phyloP scores from a whole-genome alignment of 768 basidiomycete species.

The Lentinula boryana region DNA sequence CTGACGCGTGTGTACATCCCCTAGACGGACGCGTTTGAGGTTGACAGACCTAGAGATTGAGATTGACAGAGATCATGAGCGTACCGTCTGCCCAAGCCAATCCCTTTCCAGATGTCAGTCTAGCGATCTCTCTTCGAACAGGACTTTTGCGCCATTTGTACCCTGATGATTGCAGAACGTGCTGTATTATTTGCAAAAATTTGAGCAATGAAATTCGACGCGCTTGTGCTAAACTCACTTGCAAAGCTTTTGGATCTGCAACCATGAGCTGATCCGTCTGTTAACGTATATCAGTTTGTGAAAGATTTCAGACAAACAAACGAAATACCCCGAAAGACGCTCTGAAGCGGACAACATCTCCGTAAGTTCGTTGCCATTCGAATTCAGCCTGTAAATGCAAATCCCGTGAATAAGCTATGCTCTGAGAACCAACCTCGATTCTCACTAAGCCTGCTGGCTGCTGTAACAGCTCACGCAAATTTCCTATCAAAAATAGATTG shows the following conservation, averaged over 20 bases:
- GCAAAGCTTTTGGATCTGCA: constrained; percentile 24
- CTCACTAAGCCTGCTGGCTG: constrained; percentile 5
- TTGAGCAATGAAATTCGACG: neutral
- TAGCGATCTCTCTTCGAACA: constrained; percentile 13
- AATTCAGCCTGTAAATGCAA: neutral
- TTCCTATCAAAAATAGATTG: neutral
- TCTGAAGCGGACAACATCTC: constrained; percentile 4
- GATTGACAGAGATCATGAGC: neutral
- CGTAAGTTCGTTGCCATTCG: constrained; percentile 6
- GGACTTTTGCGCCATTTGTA: constrained; percentile 22
- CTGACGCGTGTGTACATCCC: constrained; percentile 20
- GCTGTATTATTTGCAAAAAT: neutral
- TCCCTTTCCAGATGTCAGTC: constrained; percentile 18
- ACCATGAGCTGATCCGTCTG: constrained; percentile 23
- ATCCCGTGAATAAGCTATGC: neutral
- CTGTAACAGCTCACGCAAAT: constrained; percentile 4
- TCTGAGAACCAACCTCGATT: no score
- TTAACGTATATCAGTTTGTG: neutral
- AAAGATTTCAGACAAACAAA: neutral
- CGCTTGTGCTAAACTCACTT: constrained; percentile 2
- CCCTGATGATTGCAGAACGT: constrained; percentile 23
- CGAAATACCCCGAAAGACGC: constrained; percentile 1
- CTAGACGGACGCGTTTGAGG: constrained; percentile 1
- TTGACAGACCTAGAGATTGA: constrained; percentile 14
- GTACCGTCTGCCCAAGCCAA: constrained; percentile 23